phyloP scores from a whole-genome alignment of 108 stramenopile species.

The Pelagomonas calceolata region DNA sequence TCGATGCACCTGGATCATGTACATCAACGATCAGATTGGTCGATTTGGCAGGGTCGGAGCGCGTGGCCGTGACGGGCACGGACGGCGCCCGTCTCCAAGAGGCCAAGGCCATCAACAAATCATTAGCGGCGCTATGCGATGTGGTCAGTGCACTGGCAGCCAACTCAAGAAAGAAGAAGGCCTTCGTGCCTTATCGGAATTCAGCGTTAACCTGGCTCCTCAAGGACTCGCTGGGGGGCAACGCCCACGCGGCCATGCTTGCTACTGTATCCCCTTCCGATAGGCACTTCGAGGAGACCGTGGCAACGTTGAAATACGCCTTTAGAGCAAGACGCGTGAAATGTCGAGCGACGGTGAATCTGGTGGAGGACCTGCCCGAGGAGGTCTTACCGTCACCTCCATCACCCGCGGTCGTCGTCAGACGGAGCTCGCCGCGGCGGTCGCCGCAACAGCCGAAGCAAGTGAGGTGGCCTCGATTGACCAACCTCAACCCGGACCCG shows the following conservation, averaged over 20 bases:
- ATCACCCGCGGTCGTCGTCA: too few relatives aligned
- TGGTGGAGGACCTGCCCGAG: neutral
- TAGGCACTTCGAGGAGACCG: slow-evolving; percentile 24
- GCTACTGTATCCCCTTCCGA: slow-evolving; percentile 16
- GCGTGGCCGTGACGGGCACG: slow-evolving; percentile 13
- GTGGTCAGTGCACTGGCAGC: slow-evolving; percentile 23
- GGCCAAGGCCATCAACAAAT: slow-evolving; percentile 30
- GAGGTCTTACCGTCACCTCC: neutral
- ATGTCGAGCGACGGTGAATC: slow-evolving; percentile 8
- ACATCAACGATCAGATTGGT: slow-evolving; percentile 14
- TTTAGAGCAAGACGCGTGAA: slow-evolving; percentile 18
- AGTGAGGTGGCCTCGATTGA: neutral
- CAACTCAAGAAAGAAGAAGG: neutral
- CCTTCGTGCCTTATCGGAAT: slow-evolving; percentile 48
- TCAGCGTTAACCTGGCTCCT: slow-evolving; percentile 46
- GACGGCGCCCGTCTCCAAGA: slow-evolving; percentile 21
- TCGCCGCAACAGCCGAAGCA: neutral
- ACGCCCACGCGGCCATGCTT: slow-evolving; percentile 31
- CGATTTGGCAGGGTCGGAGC: slow-evolving; percentile 19
- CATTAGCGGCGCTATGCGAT: slow-evolving; percentile 17
- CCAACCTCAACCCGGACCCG: neutral
- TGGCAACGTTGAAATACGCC: slow-evolving; percentile 28
- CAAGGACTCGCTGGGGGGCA: slow-evolving; percentile 31
- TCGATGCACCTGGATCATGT: neutral
- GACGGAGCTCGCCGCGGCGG: too few relatives aligned